Evolutionary conservation across 2,329 filamentous ascomycete species (phyloP).

Genomic region (Mycosphaerelloides madeirae): DNA sequence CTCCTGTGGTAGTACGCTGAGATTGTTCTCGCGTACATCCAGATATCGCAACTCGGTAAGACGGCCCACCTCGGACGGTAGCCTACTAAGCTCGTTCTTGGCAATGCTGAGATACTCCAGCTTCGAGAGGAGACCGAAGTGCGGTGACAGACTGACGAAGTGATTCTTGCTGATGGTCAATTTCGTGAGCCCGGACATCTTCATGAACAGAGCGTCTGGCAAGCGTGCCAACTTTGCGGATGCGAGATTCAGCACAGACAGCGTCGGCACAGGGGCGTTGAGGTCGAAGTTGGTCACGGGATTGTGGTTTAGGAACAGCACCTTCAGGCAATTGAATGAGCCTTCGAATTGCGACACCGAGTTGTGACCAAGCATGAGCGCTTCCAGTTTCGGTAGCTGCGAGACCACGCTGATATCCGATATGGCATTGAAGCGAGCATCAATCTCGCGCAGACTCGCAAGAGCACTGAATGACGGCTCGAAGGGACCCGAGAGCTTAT

Average conservation of each 20-base stretch:
- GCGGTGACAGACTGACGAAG: conserved; percentile 80
- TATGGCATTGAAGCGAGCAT: conserved; percentile 89
- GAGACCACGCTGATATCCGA: conserved; percentile 84
- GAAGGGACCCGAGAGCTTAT: conserved; percentile 72
- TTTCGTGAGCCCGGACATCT: conserved; percentile 80
- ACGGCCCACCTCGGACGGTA: conserved; percentile 84
- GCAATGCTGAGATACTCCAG: conserved; percentile 92
- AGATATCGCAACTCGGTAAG: conserved; percentile 78
- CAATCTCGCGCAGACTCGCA: conserved; percentile 77
- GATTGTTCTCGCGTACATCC: conserved; percentile 89
- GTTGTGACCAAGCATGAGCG: conserved; percentile 87
- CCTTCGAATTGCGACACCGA: conserved; percentile 84
- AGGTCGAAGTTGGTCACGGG: conserved; percentile 93
- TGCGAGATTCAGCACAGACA: conserved; percentile 83
- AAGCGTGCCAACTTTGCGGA: conserved; percentile 88
- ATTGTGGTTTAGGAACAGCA: conserved; percentile 87
- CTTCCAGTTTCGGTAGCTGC: conserved; percentile 78
- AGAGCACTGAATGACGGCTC: conserved; percentile 66
- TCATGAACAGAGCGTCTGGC: conserved; percentile 78
- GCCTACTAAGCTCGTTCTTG: conserved; percentile 77
- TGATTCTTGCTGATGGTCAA: conserved; percentile 92
- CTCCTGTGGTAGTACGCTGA: conserved; percentile 81
- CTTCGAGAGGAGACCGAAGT: conserved; percentile 76
- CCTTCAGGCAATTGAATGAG: conserved; percentile 77
- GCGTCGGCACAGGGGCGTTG: conserved; percentile 66